Conservation (phyloP, 148 eudicot genomes). For the Polygonum maritimum region DNA sequence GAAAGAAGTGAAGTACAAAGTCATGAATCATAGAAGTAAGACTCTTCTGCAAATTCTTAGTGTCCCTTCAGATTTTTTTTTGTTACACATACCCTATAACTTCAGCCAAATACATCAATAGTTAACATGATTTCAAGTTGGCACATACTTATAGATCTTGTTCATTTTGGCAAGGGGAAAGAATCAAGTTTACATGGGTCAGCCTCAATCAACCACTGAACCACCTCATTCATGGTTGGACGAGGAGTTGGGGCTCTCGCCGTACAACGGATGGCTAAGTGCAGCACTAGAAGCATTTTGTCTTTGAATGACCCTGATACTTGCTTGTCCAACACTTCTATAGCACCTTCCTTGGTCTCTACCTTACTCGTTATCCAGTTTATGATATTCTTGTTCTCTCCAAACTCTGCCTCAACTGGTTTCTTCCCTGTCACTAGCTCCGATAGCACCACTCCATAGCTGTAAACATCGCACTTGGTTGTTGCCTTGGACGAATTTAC, state of each 20-base stretch:
- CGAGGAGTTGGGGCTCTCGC: conserved; percentile 46
- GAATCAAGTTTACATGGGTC: conserved; percentile 61
- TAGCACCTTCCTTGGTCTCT: conserved; percentile 75
- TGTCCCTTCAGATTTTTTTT: neutral
- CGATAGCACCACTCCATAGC: conserved; percentile 91
- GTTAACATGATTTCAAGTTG: conserved; percentile 15
- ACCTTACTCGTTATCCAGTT: conserved; percentile 73
- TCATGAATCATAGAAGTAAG: no score
- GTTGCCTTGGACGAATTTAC: conserved; percentile 82
- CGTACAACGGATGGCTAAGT: conserved; percentile 71
- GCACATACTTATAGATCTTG: conserved; percentile 20
- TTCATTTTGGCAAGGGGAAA: conserved; percentile 33
- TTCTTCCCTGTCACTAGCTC: conserved; percentile 88
- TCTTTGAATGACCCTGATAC: conserved; percentile 49
- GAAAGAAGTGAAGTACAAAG: neutral
- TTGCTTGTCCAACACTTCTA: conserved; percentile 58
- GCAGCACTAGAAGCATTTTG: conserved; percentile 64
- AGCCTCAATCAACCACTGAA: conserved; percentile 62
- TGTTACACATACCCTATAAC: conserved; percentile 8
- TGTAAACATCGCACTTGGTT: conserved; percentile 88
- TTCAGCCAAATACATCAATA: conserved; percentile 19
- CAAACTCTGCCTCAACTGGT: conserved; percentile 83
- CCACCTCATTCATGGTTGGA: conserved; percentile 80
- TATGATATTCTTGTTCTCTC: conserved; percentile 88
- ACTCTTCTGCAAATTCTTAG: neutral